Evolutionary conservation across 1,284 basidiomycete genomes (phyloP), one percentile per base, ranked within the genome.

Genomic region (Apiotrichum akiyoshidainum): DNA sequence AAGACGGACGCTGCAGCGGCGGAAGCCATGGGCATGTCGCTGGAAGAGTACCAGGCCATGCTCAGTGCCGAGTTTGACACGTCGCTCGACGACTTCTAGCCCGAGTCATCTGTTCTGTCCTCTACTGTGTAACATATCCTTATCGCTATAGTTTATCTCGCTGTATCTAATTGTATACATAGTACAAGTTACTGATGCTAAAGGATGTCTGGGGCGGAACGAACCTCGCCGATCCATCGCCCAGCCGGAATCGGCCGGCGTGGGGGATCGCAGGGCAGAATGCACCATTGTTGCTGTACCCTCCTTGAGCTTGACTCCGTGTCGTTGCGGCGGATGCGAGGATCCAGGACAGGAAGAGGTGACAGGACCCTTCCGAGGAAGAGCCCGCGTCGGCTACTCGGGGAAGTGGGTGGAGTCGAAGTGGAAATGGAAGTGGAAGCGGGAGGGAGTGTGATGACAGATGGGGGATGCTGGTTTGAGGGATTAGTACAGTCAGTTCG

Each of bases 21-120:
- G 17, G 40, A 41, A 17, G 40, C 42, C 1, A 33, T 21, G 13
- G 57, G 46, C 4, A 64, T 72, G 65, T 67, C 69, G 12, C 33
- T 72, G 19, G 72, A 74, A 45, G 71, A 76, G 54, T 74, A 72
- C 57, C 72, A 76, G 53, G 72, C 69, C 11, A 60, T 71, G 65
- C 59, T 74, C 21, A 72, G 74, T 45, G 70, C 66, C 26, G 69
- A 73, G 35, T 50, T 22, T 13, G 48, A 50, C 34, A 19, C 21
- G 21, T 35, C 34, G 35, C 48, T 50, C 17, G 34, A 46, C 52
- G 19, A 46, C 4, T 52, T 52, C 41, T 50, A 40, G 26, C 26
- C 26, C 7, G 26, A 31, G 4, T 31, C 26, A 7, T 31, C 26
- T 31, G 26, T 31, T 31, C 26, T 31, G 26, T 4, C 7, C 26